Base-by-base conservation (phyloP, 345 rosid species). In the Trapa bicornis region DNA sequence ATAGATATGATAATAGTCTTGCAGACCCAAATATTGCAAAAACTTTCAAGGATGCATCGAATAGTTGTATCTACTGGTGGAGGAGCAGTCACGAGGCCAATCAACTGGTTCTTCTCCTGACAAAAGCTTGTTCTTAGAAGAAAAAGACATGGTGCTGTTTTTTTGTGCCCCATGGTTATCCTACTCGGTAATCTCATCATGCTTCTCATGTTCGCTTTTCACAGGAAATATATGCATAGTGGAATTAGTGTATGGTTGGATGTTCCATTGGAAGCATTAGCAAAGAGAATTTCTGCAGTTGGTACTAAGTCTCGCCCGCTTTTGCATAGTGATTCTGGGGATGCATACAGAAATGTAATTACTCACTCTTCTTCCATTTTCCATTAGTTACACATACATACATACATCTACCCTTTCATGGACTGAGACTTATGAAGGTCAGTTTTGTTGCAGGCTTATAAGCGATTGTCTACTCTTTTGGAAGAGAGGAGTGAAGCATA, bases 31-130 rank as follows among this genome's bases (percentile, higher is more conserved):
- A 83, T 71, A 48, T 74, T 94, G 75, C 77, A 53, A 75, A 75
- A 77, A 64, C 80, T 94, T 50, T 91, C 99, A 45, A 65, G 76
- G 47, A 82, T 73, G 84, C 81, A 78, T 67, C 80, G 67, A 54
- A 77, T 85, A 67, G 96, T 94, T 78, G 93, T 94, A 74, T 94
- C 99, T 67, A 94, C 99, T 0, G 99, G 99, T 32, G 97, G 99
- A 71, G 99, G 99, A 73, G 96, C 86, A 17, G 99, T 94, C 39
- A 75, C 79, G n/a, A 76, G 76, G 67, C 91, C 96, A 33, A 72
- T 85, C 75, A 94, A 94, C 76, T 94, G 99, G 99, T 91, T 62
- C 70, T 14, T 52, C 52, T 48, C 10, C 62, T 58, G 15, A 32
- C 38, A 33, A 58, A 29, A 35, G 12, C 62, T 32, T 58, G 12